Base-by-base conservation (phyloP, 2,329 filamentous ascomycete genomes). In the Hymenoscyphus scutula region DNA sequence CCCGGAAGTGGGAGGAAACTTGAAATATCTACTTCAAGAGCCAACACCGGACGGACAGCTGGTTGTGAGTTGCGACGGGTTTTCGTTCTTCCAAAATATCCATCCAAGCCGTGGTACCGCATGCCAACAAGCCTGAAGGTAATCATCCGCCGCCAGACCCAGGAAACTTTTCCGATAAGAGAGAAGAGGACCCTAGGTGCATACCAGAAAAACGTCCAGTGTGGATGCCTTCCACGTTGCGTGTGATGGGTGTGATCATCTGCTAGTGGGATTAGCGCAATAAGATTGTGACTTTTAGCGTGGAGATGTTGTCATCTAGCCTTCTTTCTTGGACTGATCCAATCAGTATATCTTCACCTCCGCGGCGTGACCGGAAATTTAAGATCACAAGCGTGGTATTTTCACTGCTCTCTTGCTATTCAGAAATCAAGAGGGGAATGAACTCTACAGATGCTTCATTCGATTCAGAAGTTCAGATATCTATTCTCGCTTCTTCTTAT, bases 211-310 rank as follows among this genome's bases (percentile, higher is more conserved):
- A 48, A 23, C 11, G 11, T 48, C 19, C 19, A 51, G 19, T 45
- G 38, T 23, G 38, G 38, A 45, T 19, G 38, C 19, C 11, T 13
- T 48, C 41, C 41, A 48, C 2, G 41, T 48, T 48, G 45, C 45
- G 45, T 51, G 45, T 51, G 45, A 51, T 25, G 19, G 41, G 23
- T 51, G 45, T 51, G 45, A 51, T 48, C 41, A 48, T 48, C 41
- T 48, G 45, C 8, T 6, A 25, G 19, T 25, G 19, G 19, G 13
- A 51, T 25, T 51, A 51, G 19, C 19, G n/a, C 45, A 13, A 51
- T 19, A 25, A 25, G 19, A 51, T 51, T 19, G 45, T 51, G 45
- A 51, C 45, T 23, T 51, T 45, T 23, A 5, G n/a, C 11, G 19
- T 15, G 45, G 45, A 23, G 1, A 51, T 25, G 8, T 13, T 25